Evolutionary conservation across 2,329 filamentous ascomycete species (phyloP).

Genomic region (Aspergillus piperis): DNA sequence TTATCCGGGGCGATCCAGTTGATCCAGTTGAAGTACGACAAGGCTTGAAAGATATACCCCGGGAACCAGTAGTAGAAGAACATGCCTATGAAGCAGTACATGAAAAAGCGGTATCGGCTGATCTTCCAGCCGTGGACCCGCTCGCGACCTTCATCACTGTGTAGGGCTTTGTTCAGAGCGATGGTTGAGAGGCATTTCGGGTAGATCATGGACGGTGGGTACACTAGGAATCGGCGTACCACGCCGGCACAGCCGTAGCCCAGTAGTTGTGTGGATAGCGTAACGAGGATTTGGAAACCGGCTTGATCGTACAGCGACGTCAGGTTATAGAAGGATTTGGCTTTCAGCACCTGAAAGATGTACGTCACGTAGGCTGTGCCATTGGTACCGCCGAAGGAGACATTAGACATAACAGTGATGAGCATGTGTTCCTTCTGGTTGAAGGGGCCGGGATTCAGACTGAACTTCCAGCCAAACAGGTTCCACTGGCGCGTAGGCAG

Average conservation of each 20-base stretch:
- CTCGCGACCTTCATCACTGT: neutral
- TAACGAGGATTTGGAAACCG: constrained; percentile 8
- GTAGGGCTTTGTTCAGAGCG: constrained; percentile 12
- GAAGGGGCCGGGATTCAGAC: constrained; percentile 14
- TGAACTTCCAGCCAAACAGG: constrained; percentile 8
- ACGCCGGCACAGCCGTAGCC: constrained; percentile 12
- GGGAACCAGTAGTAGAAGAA: constrained; percentile 15
- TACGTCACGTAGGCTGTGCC: constrained; percentile 1
- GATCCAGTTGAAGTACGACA: constrained; percentile 16
- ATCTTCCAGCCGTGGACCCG: constrained; percentile 3
- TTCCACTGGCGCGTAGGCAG: constrained; percentile 7
- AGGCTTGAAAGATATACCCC: constrained; percentile 1
- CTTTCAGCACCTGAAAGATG: constrained; percentile 9
- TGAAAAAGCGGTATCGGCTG: constrained; percentile 11
- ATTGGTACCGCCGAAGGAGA: constrained; percentile 2
- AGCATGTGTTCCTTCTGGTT: constrained; percentile 15
- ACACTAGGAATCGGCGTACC: constrained; percentile 11
- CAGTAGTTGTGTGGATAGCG: constrained; percentile 9
- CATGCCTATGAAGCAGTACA: constrained; percentile 9
- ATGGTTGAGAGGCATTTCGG: constrained; percentile 8
- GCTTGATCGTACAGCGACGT: neutral
- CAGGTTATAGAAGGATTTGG: constrained; percentile 6
- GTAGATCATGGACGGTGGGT: constrained; percentile 11
- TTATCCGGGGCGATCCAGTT: constrained; percentile 12
- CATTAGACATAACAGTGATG: constrained; percentile 11